These are phyloP conservation scores for Podila horticola DNA, from an alignment of 192 early-diverging fungal genomes.

Conservation along the genomic window DNA sequence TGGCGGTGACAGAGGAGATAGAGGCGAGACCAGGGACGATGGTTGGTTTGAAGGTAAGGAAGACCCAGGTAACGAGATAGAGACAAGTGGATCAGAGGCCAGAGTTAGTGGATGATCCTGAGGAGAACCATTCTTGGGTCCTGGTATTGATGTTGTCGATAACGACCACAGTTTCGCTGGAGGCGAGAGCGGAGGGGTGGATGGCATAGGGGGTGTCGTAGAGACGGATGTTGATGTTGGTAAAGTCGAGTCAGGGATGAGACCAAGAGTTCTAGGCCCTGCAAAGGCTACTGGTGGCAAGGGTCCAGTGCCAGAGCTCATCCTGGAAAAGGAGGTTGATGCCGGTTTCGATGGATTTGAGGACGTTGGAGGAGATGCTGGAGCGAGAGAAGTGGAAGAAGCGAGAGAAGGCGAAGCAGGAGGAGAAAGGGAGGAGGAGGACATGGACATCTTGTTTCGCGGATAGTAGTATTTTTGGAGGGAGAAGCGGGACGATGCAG, in stretches of 20 bases:
- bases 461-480: slow-evolving; percentile 51
- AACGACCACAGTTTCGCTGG: background rate
- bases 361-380: background rate
- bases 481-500: slow-evolving; percentile 15
- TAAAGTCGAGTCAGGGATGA: slow-evolving; percentile 2
- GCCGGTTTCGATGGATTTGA: background rate
- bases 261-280: slow-evolving; percentile 30
- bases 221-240: background rate
- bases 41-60: background rate
- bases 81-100: too few relatives aligned
- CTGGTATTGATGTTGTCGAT: too few relatives aligned
- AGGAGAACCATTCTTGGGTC: too few relatives aligned
- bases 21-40: background rate
- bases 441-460: slow-evolving; percentile 27
- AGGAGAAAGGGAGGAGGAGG: slow-evolving; percentile 4
- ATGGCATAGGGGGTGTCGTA: background rate
- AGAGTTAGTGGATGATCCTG: too few relatives aligned
- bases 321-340: slow-evolving; percentile 33
- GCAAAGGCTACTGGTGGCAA: slow-evolving; percentile 26
- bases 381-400: background rate
- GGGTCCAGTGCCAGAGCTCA: slow-evolving; percentile 7
- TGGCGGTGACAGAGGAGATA: background rate
- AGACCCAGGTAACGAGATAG: background rate
- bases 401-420: background rate
- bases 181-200: background rate